Conservation (phyloP, 2,329 filamentous ascomycete species). For the Helminthosporium solani region DNA sequence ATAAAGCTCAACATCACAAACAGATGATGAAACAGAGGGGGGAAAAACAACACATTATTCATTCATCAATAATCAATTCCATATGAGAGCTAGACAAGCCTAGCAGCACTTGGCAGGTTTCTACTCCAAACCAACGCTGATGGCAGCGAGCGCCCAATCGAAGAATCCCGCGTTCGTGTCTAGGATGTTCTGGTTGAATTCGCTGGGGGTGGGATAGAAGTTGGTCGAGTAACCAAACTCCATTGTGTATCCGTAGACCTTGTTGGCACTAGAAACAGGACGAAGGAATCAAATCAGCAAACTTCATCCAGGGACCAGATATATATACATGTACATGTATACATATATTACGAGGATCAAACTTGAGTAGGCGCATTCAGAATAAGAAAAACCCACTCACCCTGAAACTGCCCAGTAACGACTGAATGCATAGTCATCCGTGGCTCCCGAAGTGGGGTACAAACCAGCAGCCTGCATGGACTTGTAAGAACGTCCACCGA, state of each 20-base stretch:
- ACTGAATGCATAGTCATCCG: constrained; percentile 44
- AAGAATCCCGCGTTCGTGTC: constrained; percentile 47
- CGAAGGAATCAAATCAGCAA: no score
- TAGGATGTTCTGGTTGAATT: constrained; percentile 45
- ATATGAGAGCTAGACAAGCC: no score
- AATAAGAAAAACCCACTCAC: no score
- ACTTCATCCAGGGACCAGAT: no score
- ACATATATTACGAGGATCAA: no score
- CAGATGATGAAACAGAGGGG: no score
- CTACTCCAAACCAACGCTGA: constrained; percentile 33
- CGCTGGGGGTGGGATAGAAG: constrained; percentile 44
- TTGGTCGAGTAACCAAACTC: constrained; percentile 44
- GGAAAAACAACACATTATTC: no score
- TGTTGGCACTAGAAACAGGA: constrained; percentile 40
- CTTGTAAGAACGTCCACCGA: constrained; percentile 39
- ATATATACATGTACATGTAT: no score
- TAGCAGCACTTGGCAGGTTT: no score
- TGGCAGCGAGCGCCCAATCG: constrained; percentile 43
- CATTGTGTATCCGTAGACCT: constrained; percentile 44
- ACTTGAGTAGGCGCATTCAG: no score
- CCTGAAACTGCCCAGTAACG: constrained; percentile 38
- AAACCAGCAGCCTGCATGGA: constrained; percentile 39
- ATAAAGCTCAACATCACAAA: no score
- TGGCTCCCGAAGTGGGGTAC: constrained; percentile 42
- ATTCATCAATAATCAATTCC: no score